These are phyloP conservation scores for Vanilla planifolia DNA, from an alignment of 106 monocot genomes.

Conservation along the genomic window DNA sequence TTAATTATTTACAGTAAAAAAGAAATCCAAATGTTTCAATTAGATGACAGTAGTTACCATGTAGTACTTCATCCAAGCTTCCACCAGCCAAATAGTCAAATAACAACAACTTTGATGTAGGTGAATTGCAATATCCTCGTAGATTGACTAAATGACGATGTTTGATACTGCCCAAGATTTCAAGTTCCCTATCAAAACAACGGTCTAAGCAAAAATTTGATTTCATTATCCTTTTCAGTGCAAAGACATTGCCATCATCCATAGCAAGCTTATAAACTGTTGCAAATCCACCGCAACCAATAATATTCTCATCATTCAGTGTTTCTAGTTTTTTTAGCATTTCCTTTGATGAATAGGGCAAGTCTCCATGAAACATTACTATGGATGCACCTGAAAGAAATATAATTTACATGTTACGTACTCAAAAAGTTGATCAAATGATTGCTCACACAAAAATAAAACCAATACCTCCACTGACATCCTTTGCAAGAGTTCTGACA, in stretches of 20 bases:
- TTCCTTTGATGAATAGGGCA: conserved; percentile 94
- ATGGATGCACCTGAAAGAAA: conserved; percentile 77
- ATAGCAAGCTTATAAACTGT: conserved; percentile 92
- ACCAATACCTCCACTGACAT: conserved; percentile 66
- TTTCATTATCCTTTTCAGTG: conserved; percentile 93
- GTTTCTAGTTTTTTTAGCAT: conserved; percentile 79
- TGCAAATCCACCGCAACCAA: conserved; percentile 89
- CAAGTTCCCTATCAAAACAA: conserved; percentile 93
- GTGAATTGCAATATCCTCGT: conserved; percentile 95
- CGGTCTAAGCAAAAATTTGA: conserved; percentile 74
- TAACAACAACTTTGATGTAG: conserved; percentile 78
- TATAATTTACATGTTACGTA: conserved; percentile 1
- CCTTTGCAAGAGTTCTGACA: conserved; percentile 50
- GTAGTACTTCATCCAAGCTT: conserved; percentile 87
- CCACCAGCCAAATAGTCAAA: conserved; percentile 94
- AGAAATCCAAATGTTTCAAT: conserved; percentile 1
- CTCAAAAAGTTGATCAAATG: not conserved
- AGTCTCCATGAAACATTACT: conserved; percentile 97
- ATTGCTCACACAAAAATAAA: not conserved
- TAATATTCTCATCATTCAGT: conserved; percentile 69
- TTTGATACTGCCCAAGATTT: conserved; percentile 95
- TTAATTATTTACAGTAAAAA: not conserved
- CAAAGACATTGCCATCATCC: conserved; percentile 95
- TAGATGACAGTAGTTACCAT: conserved; percentile 44
- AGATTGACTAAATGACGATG: conserved; percentile 98